Evolutionary conservation across 495 filamentous ascomycete species (phyloP), one percentile per base, ranked within the genome.

Genomic region (Aspergillus panamensis): DNA sequence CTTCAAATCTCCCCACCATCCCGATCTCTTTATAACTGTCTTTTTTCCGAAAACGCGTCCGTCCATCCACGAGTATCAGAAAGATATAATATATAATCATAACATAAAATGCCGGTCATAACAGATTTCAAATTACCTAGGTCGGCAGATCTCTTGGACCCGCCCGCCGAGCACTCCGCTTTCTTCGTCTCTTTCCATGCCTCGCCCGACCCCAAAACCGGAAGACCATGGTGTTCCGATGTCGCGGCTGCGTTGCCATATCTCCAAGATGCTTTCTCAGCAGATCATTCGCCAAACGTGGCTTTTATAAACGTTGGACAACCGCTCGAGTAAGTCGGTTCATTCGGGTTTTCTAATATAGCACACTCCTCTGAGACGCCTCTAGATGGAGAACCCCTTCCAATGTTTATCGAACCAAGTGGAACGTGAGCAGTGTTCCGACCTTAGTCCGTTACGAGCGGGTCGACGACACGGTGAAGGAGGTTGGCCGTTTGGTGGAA

Each of bases 111-210:
- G 53, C 53, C 53, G 16, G 20, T 55, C 43, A 21, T 40, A 0
- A 48, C 8, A 48, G 43, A 47, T 17, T 55, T 48, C 43, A 48
- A 2, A 9, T 19, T 48, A 9, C 53, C 53, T 29, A 14, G n/a
- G 0, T 39, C 43, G 5, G 6, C 53, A 6, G 17, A 21, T 6
- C 3, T 3, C 7, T 21, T 57, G 25, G 12, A 20, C 1, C 43
- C 31, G 10, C 17, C 54, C 17, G 16, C 42, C 13, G 6, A 2
- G n/a, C n/a, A 40, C 39, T 3, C 51, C 12, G 3, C 6, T 1
- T 31, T 50, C 54, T 57, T 57, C 54, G 4, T 57, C 54, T 49
- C 54, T 45, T 57, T 57, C 54, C 54, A 40, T 25, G 54, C 54
- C 31, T 57, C 54, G 13, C 31, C 33, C 9, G 54, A 57, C 31